Base-by-base conservation (phyloP, 2,329 filamentous ascomycete species). In the Madurella fahalii region DNA sequence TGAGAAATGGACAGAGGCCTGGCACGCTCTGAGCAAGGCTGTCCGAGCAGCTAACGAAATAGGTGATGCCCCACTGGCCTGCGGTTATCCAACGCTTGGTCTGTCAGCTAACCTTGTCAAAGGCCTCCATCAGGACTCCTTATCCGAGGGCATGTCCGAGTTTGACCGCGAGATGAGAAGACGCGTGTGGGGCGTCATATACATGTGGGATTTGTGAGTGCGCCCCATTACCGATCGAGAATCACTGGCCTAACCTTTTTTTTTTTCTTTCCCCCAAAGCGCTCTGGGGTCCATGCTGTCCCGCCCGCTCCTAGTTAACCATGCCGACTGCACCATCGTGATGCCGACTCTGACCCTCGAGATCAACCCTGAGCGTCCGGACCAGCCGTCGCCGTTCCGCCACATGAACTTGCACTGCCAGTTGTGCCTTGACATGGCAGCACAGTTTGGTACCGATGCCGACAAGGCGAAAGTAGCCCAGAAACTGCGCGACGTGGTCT, bases 21-120 rank as follows among this genome's bases (percentile, higher is more conserved):
- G 77, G 77, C 76, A 78, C 66, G 64, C 71, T 2, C 58, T 79
- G 9, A 67, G 71, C 16, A 65, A 65, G 49, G 71, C 72, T 2
- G 74, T 79, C 31, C 73, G 72, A 7, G 73, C 76, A 42, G 77
- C 76, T 0, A 75, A 78, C 59, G 77, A 79, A 58, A 65, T 76
- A 45, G 75, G 74, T 73, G 67, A 11, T 49, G 47, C 31, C 16
- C 15, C 18, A 2, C 13, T 43, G 11, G 16, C 37, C 30, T 25
- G 25, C 5, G n/a, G 31, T 8, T 13, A 9, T n/a, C 12, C 9
- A 17, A 16, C 32, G 34, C 7, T 48, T 13, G 55, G 32, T 4
- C 16, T 40, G 2, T 52, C 32, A 37, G n/a, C 59, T 62, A 42
- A 62, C 52, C 11, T 20, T 11, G 11, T 12, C 11, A 11, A 25